Conservation (phyloP, 2,329 filamentous ascomycete genomes). For the Botrytis deweyae region DNA sequence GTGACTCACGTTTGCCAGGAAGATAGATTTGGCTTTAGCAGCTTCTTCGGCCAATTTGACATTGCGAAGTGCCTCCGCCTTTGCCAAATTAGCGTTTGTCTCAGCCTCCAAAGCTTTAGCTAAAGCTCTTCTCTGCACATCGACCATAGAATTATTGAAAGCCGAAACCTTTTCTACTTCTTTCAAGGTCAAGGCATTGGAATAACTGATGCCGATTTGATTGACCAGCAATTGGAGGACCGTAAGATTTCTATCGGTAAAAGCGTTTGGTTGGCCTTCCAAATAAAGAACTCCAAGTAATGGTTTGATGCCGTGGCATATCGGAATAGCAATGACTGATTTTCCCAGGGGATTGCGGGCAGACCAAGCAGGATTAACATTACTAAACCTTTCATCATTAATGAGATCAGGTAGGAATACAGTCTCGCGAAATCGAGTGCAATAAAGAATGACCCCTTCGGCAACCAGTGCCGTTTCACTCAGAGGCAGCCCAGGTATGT, state of each 20-base stretch:
- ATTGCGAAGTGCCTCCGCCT: conserved; percentile 73
- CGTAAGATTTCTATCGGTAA: conserved; percentile 70
- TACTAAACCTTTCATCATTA: conserved; percentile 75
- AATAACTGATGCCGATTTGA: conserved; percentile 73
- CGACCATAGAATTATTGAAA: conserved; percentile 75
- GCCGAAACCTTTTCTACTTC: conserved; percentile 75
- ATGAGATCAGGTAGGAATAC: conserved; percentile 73
- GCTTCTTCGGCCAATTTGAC: conserved; percentile 82
- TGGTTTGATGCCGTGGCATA: conserved; percentile 68
- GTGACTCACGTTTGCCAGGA: conserved; percentile 77
- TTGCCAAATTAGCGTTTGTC: conserved; percentile 72
- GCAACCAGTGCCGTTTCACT: conserved; percentile 67
- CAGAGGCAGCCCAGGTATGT: conserved; percentile 64
- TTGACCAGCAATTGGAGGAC: conserved; percentile 71
- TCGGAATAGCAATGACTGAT: conserved; percentile 77
- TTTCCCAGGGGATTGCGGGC: conserved; percentile 67
- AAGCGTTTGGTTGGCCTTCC: conserved; percentile 71
- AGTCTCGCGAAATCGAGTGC: conserved; percentile 71
- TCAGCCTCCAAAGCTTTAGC: conserved; percentile 71
- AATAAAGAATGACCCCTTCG: conserved; percentile 74
- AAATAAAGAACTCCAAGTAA: conserved; percentile 74
- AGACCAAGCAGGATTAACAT: conserved; percentile 68
- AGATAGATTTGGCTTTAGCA: conserved; percentile 79
- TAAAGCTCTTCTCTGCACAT: conserved; percentile 71
- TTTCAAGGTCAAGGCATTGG: conserved; percentile 66